Conservation (phyloP, 148 eudicot genomes). For the Diospyros lotus region DNA sequence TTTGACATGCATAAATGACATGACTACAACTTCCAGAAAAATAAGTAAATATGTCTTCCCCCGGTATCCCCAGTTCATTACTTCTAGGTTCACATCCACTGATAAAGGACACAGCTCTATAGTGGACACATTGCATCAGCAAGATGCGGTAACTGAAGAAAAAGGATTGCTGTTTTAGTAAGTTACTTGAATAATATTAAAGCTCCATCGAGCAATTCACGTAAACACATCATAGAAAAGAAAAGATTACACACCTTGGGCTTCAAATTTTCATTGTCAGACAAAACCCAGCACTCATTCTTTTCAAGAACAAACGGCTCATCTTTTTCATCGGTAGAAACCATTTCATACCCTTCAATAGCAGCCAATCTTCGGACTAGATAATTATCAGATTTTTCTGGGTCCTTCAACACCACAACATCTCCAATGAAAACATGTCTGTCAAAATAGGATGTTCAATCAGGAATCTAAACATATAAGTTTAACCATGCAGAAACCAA, state of each 20-base stretch:
- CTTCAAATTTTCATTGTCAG: slow-evolving; percentile 74
- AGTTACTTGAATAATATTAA: no score
- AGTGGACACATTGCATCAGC: neutral
- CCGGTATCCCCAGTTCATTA: no score
- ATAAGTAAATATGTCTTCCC: no score
- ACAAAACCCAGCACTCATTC: slow-evolving; percentile 86
- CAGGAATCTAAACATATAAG: slow-evolving; percentile 9
- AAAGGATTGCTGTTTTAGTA: neutral
- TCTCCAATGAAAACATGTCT: slow-evolving; percentile 84
- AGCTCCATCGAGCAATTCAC: neutral
- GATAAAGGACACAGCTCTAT: neutral
- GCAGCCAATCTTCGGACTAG: slow-evolving; percentile 93
- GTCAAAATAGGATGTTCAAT: slow-evolving; percentile 17
- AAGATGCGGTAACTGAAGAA: no score
- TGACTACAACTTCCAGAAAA: neutral
- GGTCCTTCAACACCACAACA: slow-evolving; percentile 87
- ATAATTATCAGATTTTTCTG: slow-evolving; percentile 44
- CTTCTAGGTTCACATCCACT: no score
- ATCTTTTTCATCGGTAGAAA: slow-evolving; percentile 81
- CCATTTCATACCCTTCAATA: slow-evolving; percentile 90
- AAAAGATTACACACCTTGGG: slow-evolving; percentile 51
- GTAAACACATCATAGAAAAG: neutral
- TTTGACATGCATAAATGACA: neutral
- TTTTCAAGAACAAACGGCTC: slow-evolving; percentile 83
- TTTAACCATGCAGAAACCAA: neutral